A percentile compares a stretch with the other conserved stretches of the same genome.
Evolutionary conservation across 805 yeast genomes (phyloP).

Genomic region (Diddensiella caesifluorescens): DNA sequence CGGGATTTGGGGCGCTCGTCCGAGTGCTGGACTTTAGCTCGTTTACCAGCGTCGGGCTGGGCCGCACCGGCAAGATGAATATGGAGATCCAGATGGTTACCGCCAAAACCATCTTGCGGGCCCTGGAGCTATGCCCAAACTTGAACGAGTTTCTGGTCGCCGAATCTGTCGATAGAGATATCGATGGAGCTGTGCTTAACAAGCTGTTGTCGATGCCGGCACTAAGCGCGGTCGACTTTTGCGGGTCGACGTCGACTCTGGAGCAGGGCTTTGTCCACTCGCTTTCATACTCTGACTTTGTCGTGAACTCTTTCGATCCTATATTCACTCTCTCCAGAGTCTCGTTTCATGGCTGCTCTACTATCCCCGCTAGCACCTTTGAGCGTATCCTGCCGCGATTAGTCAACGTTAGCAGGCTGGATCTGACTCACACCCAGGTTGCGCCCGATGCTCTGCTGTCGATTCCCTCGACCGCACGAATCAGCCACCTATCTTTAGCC

Average conservation of each 20-base stretch:
- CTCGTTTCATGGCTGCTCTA: slow-evolving; percentile 86
- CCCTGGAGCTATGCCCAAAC: slow-evolving; percentile 56
- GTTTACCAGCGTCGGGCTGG: slow-evolving; percentile 83
- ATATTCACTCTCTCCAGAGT: slow-evolving; percentile 38
- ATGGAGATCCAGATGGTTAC: slow-evolving; percentile 90
- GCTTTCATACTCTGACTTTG: slow-evolving; percentile 38
- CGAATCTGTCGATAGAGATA: slow-evolving; percentile 80
- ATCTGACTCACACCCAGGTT: slow-evolving; percentile 75
- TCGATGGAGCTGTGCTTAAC: slow-evolving; percentile 54
- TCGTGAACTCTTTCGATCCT: slow-evolving; percentile 12
- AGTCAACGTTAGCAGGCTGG: slow-evolving; percentile 57
- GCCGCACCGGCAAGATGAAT: slow-evolving; percentile 85
- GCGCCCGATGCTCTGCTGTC: slow-evolving; percentile 54
- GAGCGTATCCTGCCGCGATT: slow-evolving; percentile 53
- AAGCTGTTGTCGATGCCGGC: slow-evolving; percentile 51
- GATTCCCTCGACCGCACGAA: slow-evolving; percentile 50
- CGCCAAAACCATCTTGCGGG: slow-evolving; percentile 57
- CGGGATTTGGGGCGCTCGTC: slow-evolving; percentile 45
- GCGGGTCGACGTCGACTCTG: slow-evolving; percentile 77
- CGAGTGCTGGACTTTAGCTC: slow-evolving; percentile 80
- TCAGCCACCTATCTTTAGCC: slow-evolving; percentile 70
- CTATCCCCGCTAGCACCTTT: slow-evolving; percentile 55
- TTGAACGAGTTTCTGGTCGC: slow-evolving; percentile 74
- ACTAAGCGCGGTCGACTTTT: slow-evolving; percentile 72
- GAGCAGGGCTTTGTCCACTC: slow-evolving; percentile 51